Base-by-base conservation (phyloP, 2,329 filamentous ascomycete species). In the Aspergillus pseudonomiae region DNA sequence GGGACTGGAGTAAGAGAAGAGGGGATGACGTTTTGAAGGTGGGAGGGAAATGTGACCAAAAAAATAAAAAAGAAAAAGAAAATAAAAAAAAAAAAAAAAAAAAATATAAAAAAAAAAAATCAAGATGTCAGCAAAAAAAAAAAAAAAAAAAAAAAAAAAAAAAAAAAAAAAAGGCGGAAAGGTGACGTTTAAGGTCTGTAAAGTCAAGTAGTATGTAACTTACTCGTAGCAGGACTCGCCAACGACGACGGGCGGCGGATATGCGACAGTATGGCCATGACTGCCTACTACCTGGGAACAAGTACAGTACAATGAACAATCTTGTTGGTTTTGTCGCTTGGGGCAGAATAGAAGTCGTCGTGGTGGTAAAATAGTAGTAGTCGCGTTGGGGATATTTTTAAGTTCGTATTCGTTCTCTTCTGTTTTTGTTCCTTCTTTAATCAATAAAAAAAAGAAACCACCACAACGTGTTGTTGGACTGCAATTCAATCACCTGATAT, bases 231-330 rank as follows among this genome's bases (percentile, higher is more conserved):
- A 62, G 74, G 55, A 61, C 65, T 67, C 52, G 64, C 39, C 39
- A 71, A 60, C 48, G 75, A 77, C 52, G 77, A 78, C 63, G 76
- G 69, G 52, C 74, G 77, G 67, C 74, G 77, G 70, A 77, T 74
- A 68, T 75, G 73, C 67, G 73, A 70, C 60, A 77, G 36, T 57
- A 66, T 63, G 21, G 75, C 72, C 77, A 79, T 79, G 62, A 61
- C 64, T 73, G 65, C 64, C 28, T 7, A 55, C 52, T 39, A 54
- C 26, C 26, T 28, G 3, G 5, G 1, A 12, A 24, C 6, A n/a
- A 32, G 19, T 48, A 26, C 45, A 52, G 28, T 32, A 52, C 6
- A 52, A 52, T n/a, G 6, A 32, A 52, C 16, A 36, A 52, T 12
- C 19, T 21, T 9, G 30, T 14, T 46, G n/a, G 26, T 28, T 28